Conservation (phyloP, 129 eudicot genomes). For the Pulicaria dysenterica region DNA sequence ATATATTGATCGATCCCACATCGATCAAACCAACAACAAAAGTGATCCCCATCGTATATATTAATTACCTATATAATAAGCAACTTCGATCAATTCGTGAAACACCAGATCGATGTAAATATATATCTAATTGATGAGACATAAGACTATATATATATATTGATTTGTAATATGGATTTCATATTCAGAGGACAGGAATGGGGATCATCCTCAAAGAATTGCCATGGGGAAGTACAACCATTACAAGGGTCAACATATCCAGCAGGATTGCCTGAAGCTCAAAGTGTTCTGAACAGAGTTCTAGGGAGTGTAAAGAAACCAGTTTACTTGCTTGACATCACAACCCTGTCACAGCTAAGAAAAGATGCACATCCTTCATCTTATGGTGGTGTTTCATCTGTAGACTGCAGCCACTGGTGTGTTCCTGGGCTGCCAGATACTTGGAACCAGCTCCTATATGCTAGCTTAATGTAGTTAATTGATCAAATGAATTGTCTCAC, state of each 20-base stretch:
- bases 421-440: conserved; percentile 56
- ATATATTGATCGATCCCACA: background rate
- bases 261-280: conserved; percentile 46
- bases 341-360: conserved; percentile 53
- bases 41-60: too few species aligned
- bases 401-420: conserved; percentile 68
- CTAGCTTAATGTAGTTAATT: conserved; percentile 29
- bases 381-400: conserved; percentile 45
- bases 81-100: too few species aligned
- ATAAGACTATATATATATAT: too few species aligned
- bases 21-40: background rate
- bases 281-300: conserved; percentile 43
- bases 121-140: too few species aligned
- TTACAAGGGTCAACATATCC: conserved; percentile 55
- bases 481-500: background rate
- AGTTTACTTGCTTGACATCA: conserved; percentile 53
- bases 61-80: too few species aligned
- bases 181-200: conserved; percentile 56
- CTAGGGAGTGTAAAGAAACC: conserved; percentile 41
- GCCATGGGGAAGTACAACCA: conserved; percentile 51
- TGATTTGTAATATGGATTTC: background rate
- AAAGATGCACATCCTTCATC: conserved; percentile 68
- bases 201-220: conserved; percentile 52
- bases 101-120: too few species aligned
- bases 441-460: conserved; percentile 57